Conservation (phyloP, 208 protist genomes). For the Novymonas esmeraldas region DNA sequence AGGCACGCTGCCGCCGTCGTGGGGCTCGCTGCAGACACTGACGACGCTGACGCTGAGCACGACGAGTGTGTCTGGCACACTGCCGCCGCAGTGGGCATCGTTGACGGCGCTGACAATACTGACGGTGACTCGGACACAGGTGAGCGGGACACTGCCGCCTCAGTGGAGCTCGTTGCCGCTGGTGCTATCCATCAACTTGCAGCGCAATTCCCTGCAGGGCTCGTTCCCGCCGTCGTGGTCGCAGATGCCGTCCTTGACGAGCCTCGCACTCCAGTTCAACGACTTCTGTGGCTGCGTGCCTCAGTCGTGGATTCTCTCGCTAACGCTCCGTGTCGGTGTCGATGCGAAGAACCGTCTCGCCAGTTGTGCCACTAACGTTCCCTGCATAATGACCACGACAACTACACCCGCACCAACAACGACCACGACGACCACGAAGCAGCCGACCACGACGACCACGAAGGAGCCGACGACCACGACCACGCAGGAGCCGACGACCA, state of each 20-base stretch:
- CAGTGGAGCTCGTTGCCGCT: constrained; percentile 4
- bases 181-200: background rate
- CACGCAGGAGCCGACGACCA: no score
- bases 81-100: constrained; percentile 5
- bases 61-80: background rate
- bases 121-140: background rate
- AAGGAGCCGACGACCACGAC: no score
- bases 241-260: background rate
- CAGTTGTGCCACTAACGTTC: no score
- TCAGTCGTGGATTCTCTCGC: background rate
- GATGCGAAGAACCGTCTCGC: background rate
- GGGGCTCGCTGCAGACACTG: background rate
- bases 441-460: no score
- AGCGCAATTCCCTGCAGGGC: background rate
- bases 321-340: background rate
- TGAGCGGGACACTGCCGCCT: background rate
- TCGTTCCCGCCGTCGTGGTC: background rate
- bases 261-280: background rate
- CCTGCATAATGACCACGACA: no score
- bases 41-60: background rate
- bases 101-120: background rate
- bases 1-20: constrained; percentile 1
- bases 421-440: no score
- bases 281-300: constrained; percentile 2
- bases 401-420: no score